phyloP scores from a whole-genome alignment of 768 basidiomycete species.

The Lactarius evosmus region DNA sequence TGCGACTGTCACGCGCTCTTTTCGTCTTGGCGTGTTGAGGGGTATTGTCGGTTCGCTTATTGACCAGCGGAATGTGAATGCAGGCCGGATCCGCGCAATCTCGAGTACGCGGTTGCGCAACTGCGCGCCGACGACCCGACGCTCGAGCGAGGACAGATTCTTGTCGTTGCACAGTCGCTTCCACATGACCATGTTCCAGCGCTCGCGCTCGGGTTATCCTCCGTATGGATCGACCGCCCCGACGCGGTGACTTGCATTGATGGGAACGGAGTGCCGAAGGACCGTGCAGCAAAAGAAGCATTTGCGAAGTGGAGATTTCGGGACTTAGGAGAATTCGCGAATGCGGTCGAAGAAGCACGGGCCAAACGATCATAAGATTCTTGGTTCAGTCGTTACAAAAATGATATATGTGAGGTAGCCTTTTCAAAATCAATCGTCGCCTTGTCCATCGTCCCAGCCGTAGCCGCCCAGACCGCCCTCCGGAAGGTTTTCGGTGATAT shows the following conservation, averaged over 20 bases:
- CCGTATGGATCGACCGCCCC: conserved; percentile 61
- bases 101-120: conserved; percentile 47
- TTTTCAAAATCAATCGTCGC: conserved; percentile 58
- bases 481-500: conserved; percentile 64
- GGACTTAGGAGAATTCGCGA: conserved; percentile 59
- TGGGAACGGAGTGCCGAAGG: conserved; percentile 38
- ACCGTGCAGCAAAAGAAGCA: conserved; percentile 31
- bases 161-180: conserved; percentile 67
- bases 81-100: conserved; percentile 41
- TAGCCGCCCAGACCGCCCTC: conserved; percentile 70
- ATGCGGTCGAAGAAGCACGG: conserved; percentile 47
- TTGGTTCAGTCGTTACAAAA: background rate
- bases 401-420: conserved; percentile 1
- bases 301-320: conserved; percentile 40
- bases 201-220: conserved; percentile 49
- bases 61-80: background rate
- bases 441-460: conserved; percentile 78
- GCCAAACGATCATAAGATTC: background rate
- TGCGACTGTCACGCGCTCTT: no score
- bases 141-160: conserved; percentile 44
- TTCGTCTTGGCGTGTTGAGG: background rate
- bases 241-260: conserved; percentile 34
- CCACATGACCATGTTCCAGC: conserved; percentile 66
- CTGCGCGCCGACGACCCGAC: conserved; percentile 32
- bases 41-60: background rate